Base-by-base conservation (phyloP, 192 early-diverging fungal genomes). In the Diversispora eburnea region DNA sequence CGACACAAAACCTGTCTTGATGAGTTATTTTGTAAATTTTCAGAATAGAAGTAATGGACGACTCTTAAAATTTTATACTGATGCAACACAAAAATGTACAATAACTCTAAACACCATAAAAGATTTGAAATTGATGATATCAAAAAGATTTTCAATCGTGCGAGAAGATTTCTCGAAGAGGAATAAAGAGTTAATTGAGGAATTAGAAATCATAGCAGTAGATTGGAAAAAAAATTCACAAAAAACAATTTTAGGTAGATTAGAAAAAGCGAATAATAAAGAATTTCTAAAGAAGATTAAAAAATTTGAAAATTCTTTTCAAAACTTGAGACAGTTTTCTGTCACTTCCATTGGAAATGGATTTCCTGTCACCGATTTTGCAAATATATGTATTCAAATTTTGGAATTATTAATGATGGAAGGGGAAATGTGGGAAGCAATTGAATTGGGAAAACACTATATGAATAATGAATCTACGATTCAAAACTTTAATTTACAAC, bases 321-420 rank as follows among this genome's bases (percentile, higher is more conserved):
- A 87, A 10, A 77, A 78, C n/a, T 75, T 80, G 15, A 77, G 88
- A 75, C 80, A 86, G 43, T 84, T 80, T 78, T 84, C 86, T 39
- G 84, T 84, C 75, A 84, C 81, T 48, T 87, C 83, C 80, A 84
- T 83, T 1, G 82, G 86, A 49, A 85, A 81, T 25, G 52, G 88
- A 67, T 83, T 90, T 73, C 81, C 86, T 1, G 81, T 82, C 15
- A 74, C 82, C 0, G 86, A 88, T 46, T 81, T 90, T 19, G 87
- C 85, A 0, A 76, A 73, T 8, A 81, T 91, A 45, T 84, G 81
- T 8, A 75, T 86, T 3, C 85, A 84, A 55, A 89, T 86, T 49
- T 75, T 91, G n/a, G 88, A 86, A 42, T 81, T 89, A 43, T 72
- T 93, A 70, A 88, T 91, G 84, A 86, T 87, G 42, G 91, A 93